Base-by-base conservation (phyloP, 345 rosid genomes). In the Rubroshorea leprosula region DNA sequence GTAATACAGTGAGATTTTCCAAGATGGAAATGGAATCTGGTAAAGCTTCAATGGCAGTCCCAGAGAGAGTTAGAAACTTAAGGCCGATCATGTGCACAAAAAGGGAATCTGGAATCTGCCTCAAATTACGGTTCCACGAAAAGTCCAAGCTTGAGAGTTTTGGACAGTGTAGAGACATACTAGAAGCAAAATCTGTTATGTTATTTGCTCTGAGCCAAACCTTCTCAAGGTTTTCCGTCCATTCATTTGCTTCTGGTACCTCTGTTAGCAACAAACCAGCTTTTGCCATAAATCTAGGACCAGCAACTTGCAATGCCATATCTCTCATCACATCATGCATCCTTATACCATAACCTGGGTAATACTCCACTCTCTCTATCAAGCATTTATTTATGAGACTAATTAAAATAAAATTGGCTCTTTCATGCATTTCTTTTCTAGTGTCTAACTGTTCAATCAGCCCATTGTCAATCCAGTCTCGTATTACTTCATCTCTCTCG, bases 281-380 rank as follows among this genome's bases (percentile, higher is more conserved):
- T 62, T 69, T 43, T 35, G 63, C 69, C 63, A 74, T 54, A 11
- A 24, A 27, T 21, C 22, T n/a, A 12, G 0, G 21, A n/a, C 25
- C 18, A 0, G 38, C 51, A 23, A 63, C 60, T 17, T 54, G 56
- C 16, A 65, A 19, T 15, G 68, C 74, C 68, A 57, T 48, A 11
- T 53, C 74, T 24, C 74, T 54, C 2, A 65, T 21, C 53, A 73
- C n/a, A n/a, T n/a, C n/a, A n/a, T n/a, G n/a, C n/a, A n/a, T n/a
- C n/a, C n/a, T 23, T 73, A 65, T 71, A 73, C 65, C 68, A 52
- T 57, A 18, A 73, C 61, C 48, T 23, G 35, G 47, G 15, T 18
- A 5, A 5, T 25, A 17, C 16, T 0, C 14, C 14, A 3, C 38
- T 0, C 23, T 5, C 49, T 73, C 68, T 45, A 77, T 45, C 31